A percentile compares a stretch with the other conserved stretches of the same genome.
These are phyloP conservation scores for Nematocida sp. DNA, from an alignment of 371 early-diverging fungal species.

Conservation along the genomic window DNA sequence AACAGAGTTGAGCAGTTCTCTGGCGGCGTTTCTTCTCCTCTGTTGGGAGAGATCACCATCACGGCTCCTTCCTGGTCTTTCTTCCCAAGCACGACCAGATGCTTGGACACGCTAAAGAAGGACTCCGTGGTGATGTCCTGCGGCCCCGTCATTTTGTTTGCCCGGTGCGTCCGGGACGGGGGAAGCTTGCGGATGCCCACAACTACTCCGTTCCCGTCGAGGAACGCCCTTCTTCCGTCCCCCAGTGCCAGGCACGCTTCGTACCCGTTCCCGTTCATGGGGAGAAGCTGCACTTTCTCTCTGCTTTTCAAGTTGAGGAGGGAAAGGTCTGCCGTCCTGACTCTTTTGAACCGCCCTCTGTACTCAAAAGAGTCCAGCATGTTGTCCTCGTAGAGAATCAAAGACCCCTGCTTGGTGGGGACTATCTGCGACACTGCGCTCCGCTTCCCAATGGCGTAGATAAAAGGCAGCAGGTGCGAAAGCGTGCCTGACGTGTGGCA, in stretches of 20 bases:
- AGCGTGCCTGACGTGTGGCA: slow-evolving; percentile 31
- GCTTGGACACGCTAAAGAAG: slow-evolving; percentile 10
- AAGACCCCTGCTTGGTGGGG: slow-evolving; percentile 15
- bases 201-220: slow-evolving; percentile 18
- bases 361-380: slow-evolving; percentile 32
- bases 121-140: slow-evolving; percentile 8
- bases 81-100: slow-evolving; percentile 28
- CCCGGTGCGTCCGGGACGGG: neutral
- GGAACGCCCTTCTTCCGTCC: slow-evolving; percentile 12
- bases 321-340: slow-evolving; percentile 34
- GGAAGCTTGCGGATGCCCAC: slow-evolving; percentile 10
- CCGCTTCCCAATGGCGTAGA: slow-evolving; percentile 37
- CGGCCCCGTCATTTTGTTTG: neutral
- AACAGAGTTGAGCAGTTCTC: slow-evolving; percentile 42
- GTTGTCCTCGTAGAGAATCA: slow-evolving; percentile 28
- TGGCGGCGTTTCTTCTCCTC: neutral
- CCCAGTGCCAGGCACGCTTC: slow-evolving; percentile 17
- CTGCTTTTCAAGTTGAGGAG: neutral
- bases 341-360: neutral
- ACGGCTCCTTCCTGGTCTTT: slow-evolving; percentile 8
- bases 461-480: slow-evolving; percentile 24
- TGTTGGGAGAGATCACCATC: slow-evolving; percentile 20
- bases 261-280: neutral
- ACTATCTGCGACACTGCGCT: slow-evolving; percentile 21
- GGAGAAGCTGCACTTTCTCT: slow-evolving; percentile 16